phyloP scores from a whole-genome alignment of 1,139 yeast species.

The Blastobotrys proliferans region DNA sequence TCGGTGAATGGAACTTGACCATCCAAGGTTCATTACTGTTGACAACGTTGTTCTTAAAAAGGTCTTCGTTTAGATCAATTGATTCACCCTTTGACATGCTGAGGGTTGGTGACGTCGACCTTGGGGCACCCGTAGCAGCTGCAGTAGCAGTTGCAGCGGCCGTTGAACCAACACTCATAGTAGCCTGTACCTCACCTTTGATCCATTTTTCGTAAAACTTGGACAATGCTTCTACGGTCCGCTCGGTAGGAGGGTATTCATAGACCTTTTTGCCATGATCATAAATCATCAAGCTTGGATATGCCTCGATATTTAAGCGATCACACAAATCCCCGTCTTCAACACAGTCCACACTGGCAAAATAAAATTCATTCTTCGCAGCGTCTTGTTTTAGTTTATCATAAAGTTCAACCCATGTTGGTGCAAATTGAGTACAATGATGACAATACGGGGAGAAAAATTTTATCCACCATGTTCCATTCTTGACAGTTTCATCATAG shows the following conservation, averaged over 20 bases:
- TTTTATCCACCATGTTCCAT: constrained; percentile 39
- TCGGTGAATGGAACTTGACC: constrained; percentile 39
- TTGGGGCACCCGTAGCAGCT: constrained; percentile 10
- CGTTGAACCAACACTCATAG: not conserved
- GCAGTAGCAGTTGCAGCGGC: constrained; percentile 14
- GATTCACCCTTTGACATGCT: constrained; percentile 26
- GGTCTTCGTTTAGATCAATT: constrained; percentile 21
- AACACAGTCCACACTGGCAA: constrained; percentile 40
- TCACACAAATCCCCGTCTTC: constrained; percentile 40
- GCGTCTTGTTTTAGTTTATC: constrained; percentile 21
- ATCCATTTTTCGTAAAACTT: constrained; percentile 15
- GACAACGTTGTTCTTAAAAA: constrained; percentile 23
- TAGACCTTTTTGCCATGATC: constrained; percentile 33
- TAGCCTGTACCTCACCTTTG: not conserved
- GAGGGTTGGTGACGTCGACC: constrained; percentile 17
- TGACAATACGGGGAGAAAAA: constrained; percentile 41
- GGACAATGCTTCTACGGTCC: constrained; percentile 15
- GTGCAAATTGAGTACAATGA: constrained; percentile 39
- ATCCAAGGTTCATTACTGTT: constrained; percentile 37
- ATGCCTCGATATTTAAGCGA: constrained; percentile 29
- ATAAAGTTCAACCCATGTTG: constrained; percentile 36
- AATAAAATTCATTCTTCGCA: constrained; percentile 26
- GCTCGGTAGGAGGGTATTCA: constrained; percentile 19
- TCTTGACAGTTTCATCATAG: constrained; percentile 7
- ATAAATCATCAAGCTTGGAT: constrained; percentile 36